A percentile compares a stretch with the other conserved stretches of the same genome.
These are phyloP conservation scores for Cadophora malorum DNA, from an alignment of 2,329 filamentous ascomycete species.

Conservation along the genomic window DNA sequence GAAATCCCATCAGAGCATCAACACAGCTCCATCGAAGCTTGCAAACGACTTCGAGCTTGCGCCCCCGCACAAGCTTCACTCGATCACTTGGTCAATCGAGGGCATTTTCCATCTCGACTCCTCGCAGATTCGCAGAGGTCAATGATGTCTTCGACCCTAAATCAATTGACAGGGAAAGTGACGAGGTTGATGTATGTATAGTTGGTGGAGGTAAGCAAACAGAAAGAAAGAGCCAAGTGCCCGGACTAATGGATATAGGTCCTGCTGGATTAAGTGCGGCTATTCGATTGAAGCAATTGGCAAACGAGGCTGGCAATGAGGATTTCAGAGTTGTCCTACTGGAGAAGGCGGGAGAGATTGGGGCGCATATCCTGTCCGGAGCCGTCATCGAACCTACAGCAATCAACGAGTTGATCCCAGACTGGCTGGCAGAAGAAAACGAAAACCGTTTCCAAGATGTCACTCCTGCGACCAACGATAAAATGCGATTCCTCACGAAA, in stretches of 20 bases:
- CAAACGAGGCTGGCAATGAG: conserved; percentile 92
- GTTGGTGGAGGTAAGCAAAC: conserved; percentile 75
- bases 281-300: conserved; percentile 93
- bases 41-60: conserved; percentile 32
- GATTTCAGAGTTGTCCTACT: conserved; percentile 92
- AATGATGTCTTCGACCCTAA: conserved; percentile 70
- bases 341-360: conserved; percentile 94
- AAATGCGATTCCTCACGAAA: conserved; percentile 94
- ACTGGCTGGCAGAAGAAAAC: conserved; percentile 92
- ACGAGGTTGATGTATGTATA: conserved; percentile 96
- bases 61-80: conserved; percentile 34
- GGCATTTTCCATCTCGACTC: conserved; percentile 52
- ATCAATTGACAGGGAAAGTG: conserved; percentile 81
- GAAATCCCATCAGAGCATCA: conserved; percentile 29
- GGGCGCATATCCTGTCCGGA: conserved; percentile 93
- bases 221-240: conserved; percentile 8
- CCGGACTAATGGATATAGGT: conserved; percentile 52
- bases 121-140: conserved; percentile 50
- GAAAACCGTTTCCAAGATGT: conserved; percentile 85
- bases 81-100: conserved; percentile 43
- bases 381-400: conserved; percentile 92
- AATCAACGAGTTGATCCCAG: conserved; percentile 87
- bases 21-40: conserved; percentile 34
- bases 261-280: conserved; percentile 91
- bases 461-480: conserved; percentile 82